Conservation (phyloP, 2,329 filamentous ascomycete species). For the Aspergillus novoparasiticus region DNA sequence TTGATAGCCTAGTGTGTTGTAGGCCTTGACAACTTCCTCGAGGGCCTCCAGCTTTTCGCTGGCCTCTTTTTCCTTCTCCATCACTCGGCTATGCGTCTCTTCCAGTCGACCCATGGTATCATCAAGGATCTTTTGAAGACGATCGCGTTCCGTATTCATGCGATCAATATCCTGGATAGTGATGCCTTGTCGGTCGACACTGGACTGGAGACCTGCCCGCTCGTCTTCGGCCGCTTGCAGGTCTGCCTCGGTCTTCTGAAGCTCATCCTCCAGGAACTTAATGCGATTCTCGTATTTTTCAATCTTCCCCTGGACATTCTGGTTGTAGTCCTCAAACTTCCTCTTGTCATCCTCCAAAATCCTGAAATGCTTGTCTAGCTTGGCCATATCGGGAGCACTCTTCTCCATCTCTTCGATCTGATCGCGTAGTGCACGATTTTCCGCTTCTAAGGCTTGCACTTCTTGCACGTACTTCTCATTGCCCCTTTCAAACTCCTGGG, state of each 20-base stretch:
- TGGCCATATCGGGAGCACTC: conserved; percentile 77
- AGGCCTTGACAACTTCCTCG: conserved; percentile 85
- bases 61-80: conserved; percentile 86
- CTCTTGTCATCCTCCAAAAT: conserved; percentile 92
- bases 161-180: conserved; percentile 98
- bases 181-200: conserved; percentile 90
- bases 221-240: conserved; percentile 81
- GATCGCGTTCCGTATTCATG: conserved; percentile 93
- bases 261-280: conserved; percentile 80
- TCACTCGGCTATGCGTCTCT: conserved; percentile 78
- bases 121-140: conserved; percentile 86
- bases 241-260: conserved; percentile 75
- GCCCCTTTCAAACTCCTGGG: conserved; percentile 77
- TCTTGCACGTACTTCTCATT: conserved; percentile 86
- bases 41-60: conserved; percentile 85
- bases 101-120: conserved; percentile 74
- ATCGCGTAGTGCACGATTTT: conserved; percentile 76
- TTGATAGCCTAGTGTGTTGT: conserved; percentile 93
- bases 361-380: conserved; percentile 85
- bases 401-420: conserved; percentile 91
- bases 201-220: conserved; percentile 74
- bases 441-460: conserved; percentile 80
- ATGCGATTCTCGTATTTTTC: conserved; percentile 85
- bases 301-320: conserved; percentile 77
- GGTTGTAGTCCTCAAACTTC: conserved; percentile 96